Conservation (phyloP, 345 rosid species). For the Euphorbia peplus region DNA sequence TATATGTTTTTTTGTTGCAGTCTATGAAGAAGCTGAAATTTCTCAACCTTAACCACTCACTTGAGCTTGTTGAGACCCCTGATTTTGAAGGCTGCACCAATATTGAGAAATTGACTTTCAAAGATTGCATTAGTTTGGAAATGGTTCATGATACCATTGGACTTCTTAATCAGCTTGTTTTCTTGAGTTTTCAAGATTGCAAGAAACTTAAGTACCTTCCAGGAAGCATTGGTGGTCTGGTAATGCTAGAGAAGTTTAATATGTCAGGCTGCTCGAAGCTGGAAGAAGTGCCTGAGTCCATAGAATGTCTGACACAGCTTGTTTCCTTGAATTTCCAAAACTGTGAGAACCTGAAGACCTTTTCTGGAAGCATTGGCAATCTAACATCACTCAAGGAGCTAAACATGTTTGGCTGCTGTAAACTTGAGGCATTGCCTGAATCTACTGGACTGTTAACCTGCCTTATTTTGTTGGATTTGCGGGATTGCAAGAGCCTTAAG, state of each 20-base stretch:
- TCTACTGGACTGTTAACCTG: neutral
- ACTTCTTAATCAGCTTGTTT: neutral
- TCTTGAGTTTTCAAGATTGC: slow-evolving; percentile 8
- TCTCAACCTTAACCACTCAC: slow-evolving; percentile 16
- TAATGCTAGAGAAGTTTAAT: slow-evolving; percentile 1
- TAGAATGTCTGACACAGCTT: neutral
- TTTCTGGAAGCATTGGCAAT: neutral
- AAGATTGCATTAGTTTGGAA: slow-evolving; percentile 14
- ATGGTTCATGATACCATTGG: neutral
- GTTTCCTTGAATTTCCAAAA: neutral
- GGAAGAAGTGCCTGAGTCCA: neutral
- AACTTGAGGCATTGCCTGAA: neutral
- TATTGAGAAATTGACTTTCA: slow-evolving; percentile 12
- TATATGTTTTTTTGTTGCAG: neutral
- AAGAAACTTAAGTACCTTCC: slow-evolving; percentile 11
- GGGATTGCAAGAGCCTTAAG: slow-evolving; percentile 10
- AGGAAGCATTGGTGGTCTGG: slow-evolving; percentile 3
- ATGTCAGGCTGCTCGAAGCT: neutral
- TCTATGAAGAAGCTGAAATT: slow-evolving; percentile 10
- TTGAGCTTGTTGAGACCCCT: neutral
- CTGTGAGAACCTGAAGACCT: neutral
- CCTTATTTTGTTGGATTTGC: slow-evolving; percentile 6
- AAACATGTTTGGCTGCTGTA: neutral
- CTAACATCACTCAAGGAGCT: neutral
- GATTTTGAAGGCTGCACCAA: slow-evolving; percentile 4